Base-by-base conservation (phyloP, 495 filamentous ascomycete genomes). In the Xylaria flabelliformis region DNA sequence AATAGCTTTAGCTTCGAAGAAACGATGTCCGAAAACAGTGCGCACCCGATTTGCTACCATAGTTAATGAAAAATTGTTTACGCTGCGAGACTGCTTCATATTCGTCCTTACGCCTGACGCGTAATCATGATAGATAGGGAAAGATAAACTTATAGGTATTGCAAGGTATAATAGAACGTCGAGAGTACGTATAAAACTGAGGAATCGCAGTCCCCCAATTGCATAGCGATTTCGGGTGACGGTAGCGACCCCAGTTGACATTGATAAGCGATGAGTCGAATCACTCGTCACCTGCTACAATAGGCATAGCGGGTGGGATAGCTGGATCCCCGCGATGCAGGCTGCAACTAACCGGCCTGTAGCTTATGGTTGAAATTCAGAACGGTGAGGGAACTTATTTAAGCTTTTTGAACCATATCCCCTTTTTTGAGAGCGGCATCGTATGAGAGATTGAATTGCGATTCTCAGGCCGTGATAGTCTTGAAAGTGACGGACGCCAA, bases 241-340 rank as follows among this genome's bases (percentile, higher is more conserved):
- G 21, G 51, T 24, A 55, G 7, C 12, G 21, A 32, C 15, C 53
- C 12, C 8, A 17, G 53, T 56, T 64, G 42, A 2, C 17, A 65
- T 48, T 65, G 63, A 65, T 65, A 65, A 65, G 63, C 63, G 17
- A 34, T 13, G 63, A 34, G 63, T 42, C n/a, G 13, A n/a, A 24
- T 19, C 63, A 24, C 12, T 29, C 13, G 8, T 29, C 51, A 63
- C 67, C 58, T 70, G 42, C 67, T 53, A 17, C 17, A 63, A 63
- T 17, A 48, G 67, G 67, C n/a, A 63, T 70, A 53, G 67, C 46
- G 7, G 7, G 26, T 6, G 3, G 1, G 17, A 39, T 61, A 5
- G 29, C 32, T 61, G 12, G 61, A 41, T 63, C 32, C 58, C 39
- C 34, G 9, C 34, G 10, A 1, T 61, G 58, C 32, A 19, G 6